Evolutionary conservation across 768 basidiomycete genomes (phyloP), one percentile per base, ranked within the genome.

Genomic region (Psilocybe cyanescens): DNA sequence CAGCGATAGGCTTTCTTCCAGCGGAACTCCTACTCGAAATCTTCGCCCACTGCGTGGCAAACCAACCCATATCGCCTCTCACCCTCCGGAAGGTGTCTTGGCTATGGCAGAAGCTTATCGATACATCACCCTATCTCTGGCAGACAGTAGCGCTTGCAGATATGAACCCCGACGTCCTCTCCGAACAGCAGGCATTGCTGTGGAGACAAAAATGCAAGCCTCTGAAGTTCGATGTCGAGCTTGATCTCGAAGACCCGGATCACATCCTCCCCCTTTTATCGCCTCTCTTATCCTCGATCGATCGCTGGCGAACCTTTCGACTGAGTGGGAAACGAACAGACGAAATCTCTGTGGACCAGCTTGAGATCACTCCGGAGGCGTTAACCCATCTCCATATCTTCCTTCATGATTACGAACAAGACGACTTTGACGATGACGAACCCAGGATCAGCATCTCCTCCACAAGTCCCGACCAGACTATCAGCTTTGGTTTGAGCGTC

Each of bases 11-110:
- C 30, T 53, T 57, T 33, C 74, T 91, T 14, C 90, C 90, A 0
- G 74, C 82, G 9, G 90, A 92, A 60, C 70, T 92, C 11, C 79
- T 91, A 29, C 78, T 84, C 63, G 83, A 88, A 59, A 83, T 89
- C 49, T 91, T 91, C 72, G 70, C 71, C 3, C 77, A 75, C 45
- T 79, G 76, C 62, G 76, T 77, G 1, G 68, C 70, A n/a, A 75
- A 73, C 29, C 77, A 82, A n/a, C 73, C 83, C 7, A 73, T 83
- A 29, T 75, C 79, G 0, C 85, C 85, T 3, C 71, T 89, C 55
- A 72, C 68, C 16, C 71, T 92, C 41, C 78, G 78, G 29, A 66
- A 71, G 17, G 88, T 92, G 29, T 91, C 86, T 57, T 78, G 70
- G 24, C 76, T 79, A 63, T 93, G 91, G 90, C 78, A 77, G 61